phyloP scores from a whole-genome alignment of 176 grass and related monocot species.

The Oryza brachyantha region DNA sequence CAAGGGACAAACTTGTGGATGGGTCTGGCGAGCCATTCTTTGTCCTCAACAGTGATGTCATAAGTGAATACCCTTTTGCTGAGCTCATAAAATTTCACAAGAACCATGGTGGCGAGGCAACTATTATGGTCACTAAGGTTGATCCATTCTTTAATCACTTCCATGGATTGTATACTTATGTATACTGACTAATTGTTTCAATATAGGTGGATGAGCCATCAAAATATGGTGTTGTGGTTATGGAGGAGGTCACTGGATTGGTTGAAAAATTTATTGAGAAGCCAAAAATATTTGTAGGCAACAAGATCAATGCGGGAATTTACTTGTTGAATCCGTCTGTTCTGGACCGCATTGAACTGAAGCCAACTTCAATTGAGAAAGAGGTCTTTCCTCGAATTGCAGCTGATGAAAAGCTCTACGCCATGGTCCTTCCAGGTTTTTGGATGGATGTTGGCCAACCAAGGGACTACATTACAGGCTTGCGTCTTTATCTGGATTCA shows the following conservation, averaged over 20 bases:
- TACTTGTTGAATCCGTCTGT: conserved; percentile 90
- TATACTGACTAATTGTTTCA: conserved; percentile 21
- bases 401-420: conserved; percentile 50
- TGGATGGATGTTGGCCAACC: conserved; percentile 98
- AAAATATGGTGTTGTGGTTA: conserved; percentile 95
- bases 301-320: conserved; percentile 97
- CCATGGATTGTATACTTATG: neutral
- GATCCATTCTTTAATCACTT: conserved; percentile 12
- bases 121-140: conserved; percentile 98
- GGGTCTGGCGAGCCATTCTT: conserved; percentile 84
- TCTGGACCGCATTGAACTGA: conserved; percentile 76
- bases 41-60: conserved; percentile 90
- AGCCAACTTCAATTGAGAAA: conserved; percentile 97
- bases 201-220: conserved; percentile 89
- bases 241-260: conserved; percentile 67
- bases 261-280: conserved; percentile 94
- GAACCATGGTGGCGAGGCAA: conserved; percentile 70
- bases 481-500: conserved; percentile 79
- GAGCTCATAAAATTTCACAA: conserved; percentile 91
- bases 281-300: conserved; percentile 92
- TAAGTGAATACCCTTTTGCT: conserved; percentile 88
- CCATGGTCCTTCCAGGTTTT: conserved; percentile 92
- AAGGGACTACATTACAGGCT: conserved; percentile 85
- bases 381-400: conserved; percentile 88
- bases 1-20: conserved; percentile 83